These are phyloP conservation scores for Cercospora citrullina DNA, from an alignment of 2,329 filamentous ascomycete species.

Conservation along the genomic window DNA sequence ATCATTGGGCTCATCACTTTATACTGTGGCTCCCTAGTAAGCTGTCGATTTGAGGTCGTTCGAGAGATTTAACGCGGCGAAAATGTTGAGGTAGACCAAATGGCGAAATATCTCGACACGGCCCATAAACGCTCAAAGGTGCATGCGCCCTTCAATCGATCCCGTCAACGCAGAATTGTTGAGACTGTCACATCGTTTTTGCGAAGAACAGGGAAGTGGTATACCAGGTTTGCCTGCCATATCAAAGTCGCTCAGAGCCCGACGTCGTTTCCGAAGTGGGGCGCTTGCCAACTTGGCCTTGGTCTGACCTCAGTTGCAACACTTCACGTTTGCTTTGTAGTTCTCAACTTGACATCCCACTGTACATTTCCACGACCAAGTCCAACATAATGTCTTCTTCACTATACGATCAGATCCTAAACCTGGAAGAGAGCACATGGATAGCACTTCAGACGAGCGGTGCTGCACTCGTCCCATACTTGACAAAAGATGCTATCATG, in stretches of 20 bases:
- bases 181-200: neutral
- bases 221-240: conserved; percentile 7
- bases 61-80: too few relatives aligned
- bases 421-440: conserved; percentile 37
- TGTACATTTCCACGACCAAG: neutral
- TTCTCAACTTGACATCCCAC: neutral
- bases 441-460: conserved; percentile 31
- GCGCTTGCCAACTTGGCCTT: conserved; percentile 4
- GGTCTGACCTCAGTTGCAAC: neutral
- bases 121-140: too few relatives aligned
- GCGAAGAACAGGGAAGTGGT: neutral
- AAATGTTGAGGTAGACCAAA: too few relatives aligned
- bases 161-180: neutral
- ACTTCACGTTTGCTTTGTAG: neutral
- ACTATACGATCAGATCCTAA: conserved; percentile 29
- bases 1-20: too few relatives aligned
- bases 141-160: too few relatives aligned
- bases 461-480: conserved; percentile 30
- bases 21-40: too few relatives aligned
- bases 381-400: conserved; percentile 4
- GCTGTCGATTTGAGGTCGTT: too few relatives aligned
- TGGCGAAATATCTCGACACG: too few relatives aligned
- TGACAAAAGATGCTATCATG: conserved; percentile 34
- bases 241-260: neutral
- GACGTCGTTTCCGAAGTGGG: neutral